These are phyloP conservation scores for Yamadazyma kitorensis DNA, from an alignment of 805 yeast species.

Conservation along the genomic window DNA sequence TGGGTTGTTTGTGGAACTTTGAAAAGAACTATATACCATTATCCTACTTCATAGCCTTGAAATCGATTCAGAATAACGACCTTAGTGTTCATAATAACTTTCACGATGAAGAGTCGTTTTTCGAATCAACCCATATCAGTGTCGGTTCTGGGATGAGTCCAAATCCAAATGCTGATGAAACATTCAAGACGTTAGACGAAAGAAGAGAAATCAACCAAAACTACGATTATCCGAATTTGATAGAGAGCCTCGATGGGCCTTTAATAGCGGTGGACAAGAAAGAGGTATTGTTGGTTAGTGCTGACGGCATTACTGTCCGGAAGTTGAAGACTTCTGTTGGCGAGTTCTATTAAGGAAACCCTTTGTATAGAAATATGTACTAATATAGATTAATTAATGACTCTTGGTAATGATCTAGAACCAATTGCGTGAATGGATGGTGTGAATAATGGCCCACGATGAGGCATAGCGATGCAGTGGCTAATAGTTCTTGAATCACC, in stretches of 20 bases:
- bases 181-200: slow-evolving; percentile 67
- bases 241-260: slow-evolving; percentile 78
- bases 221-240: slow-evolving; percentile 75
- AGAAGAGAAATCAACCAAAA: slow-evolving; percentile 66
- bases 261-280: slow-evolving; percentile 67
- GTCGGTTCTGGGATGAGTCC: slow-evolving; percentile 6
- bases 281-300: slow-evolving; percentile 20
- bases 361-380: slow-evolving; percentile 1
- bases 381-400: background rate
- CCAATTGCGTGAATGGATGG: slow-evolving; percentile 4
- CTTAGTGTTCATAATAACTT: slow-evolving; percentile 1
- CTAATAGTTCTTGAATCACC: slow-evolving; percentile 9
- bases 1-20: slow-evolving; percentile 72
- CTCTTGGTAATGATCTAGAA: slow-evolving; percentile 6
- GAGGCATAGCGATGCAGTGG: slow-evolving; percentile 13
- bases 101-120: slow-evolving; percentile 20
- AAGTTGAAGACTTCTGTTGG: slow-evolving; percentile 17
- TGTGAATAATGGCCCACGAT: slow-evolving; percentile 15
- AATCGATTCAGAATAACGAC: slow-evolving; percentile 63
- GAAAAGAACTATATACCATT: slow-evolving; percentile 79
- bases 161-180: slow-evolving; percentile 14
- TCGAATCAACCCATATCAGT: slow-evolving; percentile 6
- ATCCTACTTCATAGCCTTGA: slow-evolving; percentile 79
- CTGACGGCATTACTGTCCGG: slow-evolving; percentile 18
- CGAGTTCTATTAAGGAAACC: slow-evolving; percentile 2